phyloP scores from a whole-genome alignment of 441 rosid genomes.

The Pelargonium citronellum region DNA sequence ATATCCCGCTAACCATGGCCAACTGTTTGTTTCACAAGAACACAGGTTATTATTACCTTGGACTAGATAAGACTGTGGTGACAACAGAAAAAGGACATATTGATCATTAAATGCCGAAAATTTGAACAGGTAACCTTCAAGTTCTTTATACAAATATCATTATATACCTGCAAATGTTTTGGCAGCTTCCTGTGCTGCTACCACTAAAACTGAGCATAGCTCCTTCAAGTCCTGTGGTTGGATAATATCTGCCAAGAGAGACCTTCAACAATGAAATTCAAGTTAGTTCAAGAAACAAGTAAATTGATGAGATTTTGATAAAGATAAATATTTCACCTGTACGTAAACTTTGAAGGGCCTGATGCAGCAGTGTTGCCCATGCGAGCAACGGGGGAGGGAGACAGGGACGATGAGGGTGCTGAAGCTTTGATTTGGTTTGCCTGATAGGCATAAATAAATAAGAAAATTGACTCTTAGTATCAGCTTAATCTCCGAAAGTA shows the following conservation, averaged over 20 bases:
- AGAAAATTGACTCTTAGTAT: conserved; percentile 10
- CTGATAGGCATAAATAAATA: conserved; percentile 35
- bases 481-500: conserved; percentile 11
- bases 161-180: conserved; percentile 64
- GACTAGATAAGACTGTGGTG: not conserved
- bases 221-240: conserved; percentile 88
- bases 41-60: not conserved
- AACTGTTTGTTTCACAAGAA: not conserved
- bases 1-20: not conserved
- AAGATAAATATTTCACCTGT: conserved; percentile 51
- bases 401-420: conserved; percentile 42
- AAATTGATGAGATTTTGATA: conserved; percentile 14
- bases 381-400: conserved; percentile 51
- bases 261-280: conserved; percentile 48
- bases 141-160: not conserved
- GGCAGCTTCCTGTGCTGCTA: conserved; percentile 70
- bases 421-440: conserved; percentile 48
- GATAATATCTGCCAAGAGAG: conserved; percentile 89
- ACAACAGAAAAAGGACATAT: not conserved
- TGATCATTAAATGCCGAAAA: not conserved
- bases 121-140: not conserved
- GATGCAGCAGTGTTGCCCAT: conserved; percentile 34
- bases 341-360: conserved; percentile 66
- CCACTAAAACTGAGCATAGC: conserved; percentile 91
- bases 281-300: conserved; percentile 32